Conservation (phyloP, 2,329 filamentous ascomycete genomes). For the Fusarium lateritium region DNA sequence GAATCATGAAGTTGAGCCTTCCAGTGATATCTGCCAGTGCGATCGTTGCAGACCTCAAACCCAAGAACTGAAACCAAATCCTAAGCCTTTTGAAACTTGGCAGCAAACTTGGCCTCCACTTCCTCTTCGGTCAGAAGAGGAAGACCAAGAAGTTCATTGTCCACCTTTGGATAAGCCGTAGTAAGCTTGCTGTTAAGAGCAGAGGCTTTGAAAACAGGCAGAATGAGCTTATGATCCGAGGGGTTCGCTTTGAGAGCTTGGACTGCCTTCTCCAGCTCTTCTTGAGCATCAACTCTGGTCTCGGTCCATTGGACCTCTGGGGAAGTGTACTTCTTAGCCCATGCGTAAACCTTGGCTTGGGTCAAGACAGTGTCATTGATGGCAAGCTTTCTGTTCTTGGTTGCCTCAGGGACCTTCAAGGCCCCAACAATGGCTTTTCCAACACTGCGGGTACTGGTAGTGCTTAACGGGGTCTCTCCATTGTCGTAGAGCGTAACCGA, state of each 20-base stretch:
- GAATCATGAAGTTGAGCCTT: not conserved
- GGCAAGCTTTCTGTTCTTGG: not conserved
- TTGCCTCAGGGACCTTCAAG: not conserved
- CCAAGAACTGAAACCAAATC: not conserved
- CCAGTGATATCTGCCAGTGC: too few species aligned
- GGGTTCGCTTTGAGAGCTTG: not conserved
- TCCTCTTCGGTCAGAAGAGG: not conserved
- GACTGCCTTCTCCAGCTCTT: not conserved
- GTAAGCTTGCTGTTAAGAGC: not conserved
- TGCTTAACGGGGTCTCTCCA: not conserved
- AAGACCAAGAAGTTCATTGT: not conserved
- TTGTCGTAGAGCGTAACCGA: not conserved
- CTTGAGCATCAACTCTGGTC: not conserved
- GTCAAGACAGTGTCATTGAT: not conserved
- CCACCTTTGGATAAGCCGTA: not conserved
- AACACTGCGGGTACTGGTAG: not conserved
- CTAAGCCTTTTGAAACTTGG: not conserved
- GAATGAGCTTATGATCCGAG: not conserved
- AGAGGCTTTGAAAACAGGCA: not conserved
- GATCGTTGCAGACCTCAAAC: too few species aligned
- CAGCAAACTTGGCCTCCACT: not conserved
- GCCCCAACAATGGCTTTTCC: not conserved
- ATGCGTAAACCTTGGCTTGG: not conserved
- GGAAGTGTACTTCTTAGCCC: not conserved
- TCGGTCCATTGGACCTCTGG: not conserved